Base-by-base conservation (phyloP, 108 stramenopile species). In the Nitzschia sp. region DNA sequence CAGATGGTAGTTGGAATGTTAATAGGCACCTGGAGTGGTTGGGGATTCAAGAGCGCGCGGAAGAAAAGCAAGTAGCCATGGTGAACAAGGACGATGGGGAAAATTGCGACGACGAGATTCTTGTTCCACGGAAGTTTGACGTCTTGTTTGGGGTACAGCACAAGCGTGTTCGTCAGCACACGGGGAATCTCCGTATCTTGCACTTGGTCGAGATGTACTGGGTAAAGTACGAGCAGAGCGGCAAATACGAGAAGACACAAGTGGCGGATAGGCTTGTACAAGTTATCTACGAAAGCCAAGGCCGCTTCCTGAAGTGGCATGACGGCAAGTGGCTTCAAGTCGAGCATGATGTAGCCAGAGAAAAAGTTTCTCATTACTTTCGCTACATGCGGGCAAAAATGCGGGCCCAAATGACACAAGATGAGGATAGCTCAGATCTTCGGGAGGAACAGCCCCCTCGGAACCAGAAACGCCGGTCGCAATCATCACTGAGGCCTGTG, bases 21-120 rank as follows among this genome's bases (percentile, higher is more conserved):
- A 35, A 55, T 0, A 35, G 59, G 59, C 64, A 67, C 36, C 26
- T 33, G 29, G 48, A 75, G 36, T 75, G 65, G 65, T 24, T 75
- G n/a, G 0, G 0, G 2, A 0, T 65, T 4, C 55, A 45, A 3
- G n/a, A 47, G 38, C 21, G 25, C 5, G 42, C 31, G 6, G 66
- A 67, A 38, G 59, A 57, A 65, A 42, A 29, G 30, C 25, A 54
- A 23, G 6, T 2, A 1, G n/a, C n/a, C n/a, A n/a, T n/a, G n/a
- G 54, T 54, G 13, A 1, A 25, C 23, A 1, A 19, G 15, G 0
- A 6, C 13, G 6, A 13, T 54, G 54, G 54, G 24, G 54, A 26
- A 1, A 25, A 27, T 5, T n/a, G n/a, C n/a, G 21, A 51, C 18
- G 18, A 25, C 0, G n/a, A 1, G 24, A 13, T 34, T 9, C 24